Conservation (phyloP, 2,329 filamentous ascomycete genomes). For the Phialocephala subalpina region DNA sequence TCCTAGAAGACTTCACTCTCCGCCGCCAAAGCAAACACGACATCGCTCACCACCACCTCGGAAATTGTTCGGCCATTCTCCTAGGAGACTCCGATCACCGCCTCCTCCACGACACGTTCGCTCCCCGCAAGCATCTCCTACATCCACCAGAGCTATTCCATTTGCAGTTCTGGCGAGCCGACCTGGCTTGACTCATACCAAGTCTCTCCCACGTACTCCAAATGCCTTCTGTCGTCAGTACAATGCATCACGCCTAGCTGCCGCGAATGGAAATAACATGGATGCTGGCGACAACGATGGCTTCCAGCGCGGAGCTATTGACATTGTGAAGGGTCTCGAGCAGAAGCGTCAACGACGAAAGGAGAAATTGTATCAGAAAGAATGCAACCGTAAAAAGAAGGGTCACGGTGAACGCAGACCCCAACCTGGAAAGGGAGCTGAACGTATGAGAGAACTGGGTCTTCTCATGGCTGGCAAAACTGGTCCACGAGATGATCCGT, state of each 20-base stretch:
- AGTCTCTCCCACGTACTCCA: slow-evolving; percentile 84
- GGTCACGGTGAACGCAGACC: slow-evolving; percentile 69
- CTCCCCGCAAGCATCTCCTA: slow-evolving; percentile 57
- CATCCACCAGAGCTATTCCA: slow-evolving; percentile 49
- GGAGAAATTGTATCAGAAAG: slow-evolving; percentile 91
- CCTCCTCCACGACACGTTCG: slow-evolving; percentile 63
- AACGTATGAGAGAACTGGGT: slow-evolving; percentile 93
- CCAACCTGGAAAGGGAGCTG: slow-evolving; percentile 84
- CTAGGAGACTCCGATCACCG: slow-evolving; percentile 66
- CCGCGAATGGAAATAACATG: slow-evolving; percentile 47
- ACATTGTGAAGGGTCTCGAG: slow-evolving; percentile 96
- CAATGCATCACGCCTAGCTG: slow-evolving; percentile 52
- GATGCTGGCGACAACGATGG: slow-evolving; percentile 54
- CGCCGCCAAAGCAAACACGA: slow-evolving; percentile 43
- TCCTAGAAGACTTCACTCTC: slow-evolving; percentile 68
- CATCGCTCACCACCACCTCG: slow-evolving; percentile 46
- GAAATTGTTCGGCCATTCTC: slow-evolving; percentile 40
- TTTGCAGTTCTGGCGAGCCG: slow-evolving; percentile 61
- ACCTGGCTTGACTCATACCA: slow-evolving; percentile 77
- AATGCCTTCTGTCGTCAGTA: slow-evolving; percentile 68
- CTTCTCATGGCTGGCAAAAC: slow-evolving; percentile 85
- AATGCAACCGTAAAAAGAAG: slow-evolving; percentile 82
- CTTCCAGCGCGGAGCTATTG: slow-evolving; percentile 90
- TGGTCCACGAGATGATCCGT: slow-evolving; percentile 65
- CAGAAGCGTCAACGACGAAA: slow-evolving; percentile 91